phyloP scores from a whole-genome alignment of 371 early-diverging fungal species.

The Mucor circinelloides region DNA sequence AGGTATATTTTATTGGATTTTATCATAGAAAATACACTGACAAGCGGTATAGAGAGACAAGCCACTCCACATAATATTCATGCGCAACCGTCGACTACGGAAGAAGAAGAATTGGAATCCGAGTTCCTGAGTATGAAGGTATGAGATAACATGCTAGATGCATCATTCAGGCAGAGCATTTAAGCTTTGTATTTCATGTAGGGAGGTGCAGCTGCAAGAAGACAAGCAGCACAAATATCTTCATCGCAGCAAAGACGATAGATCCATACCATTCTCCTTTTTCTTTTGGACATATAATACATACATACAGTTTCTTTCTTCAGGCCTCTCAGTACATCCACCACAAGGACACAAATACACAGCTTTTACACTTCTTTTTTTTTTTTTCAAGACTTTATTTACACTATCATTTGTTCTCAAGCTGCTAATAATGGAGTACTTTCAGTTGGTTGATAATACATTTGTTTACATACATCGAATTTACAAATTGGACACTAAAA shows the following conservation, averaged over 20 bases:
- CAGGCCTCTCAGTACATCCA: too few species aligned
- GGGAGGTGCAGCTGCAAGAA: slow-evolving; percentile 20
- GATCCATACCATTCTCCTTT: not conserved
- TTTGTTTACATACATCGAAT: slow-evolving; percentile 10
- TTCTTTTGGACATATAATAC: not conserved
- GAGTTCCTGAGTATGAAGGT: slow-evolving; percentile 31
- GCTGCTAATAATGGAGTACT: slow-evolving; percentile 9
- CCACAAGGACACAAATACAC: not conserved
- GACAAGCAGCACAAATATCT: slow-evolving; percentile 6
- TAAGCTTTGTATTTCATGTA: not conserved
- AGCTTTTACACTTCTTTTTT: not conserved
- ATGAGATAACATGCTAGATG: not conserved
- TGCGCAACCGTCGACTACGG: slow-evolving; percentile 15
- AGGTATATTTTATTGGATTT: slow-evolving; percentile 2
- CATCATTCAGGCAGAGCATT: not conserved
- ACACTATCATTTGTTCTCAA: not conserved
- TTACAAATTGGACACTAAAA: slow-evolving; percentile 18
- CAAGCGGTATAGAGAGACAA: slow-evolving; percentile 14
- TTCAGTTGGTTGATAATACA: slow-evolving; percentile 5
- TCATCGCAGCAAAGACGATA: slow-evolving; percentile 15
- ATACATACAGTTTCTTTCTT: too few species aligned
- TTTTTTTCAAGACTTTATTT: not conserved
- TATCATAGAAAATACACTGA: not conserved
- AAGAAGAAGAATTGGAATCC: slow-evolving; percentile 31
- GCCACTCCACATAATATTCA: slow-evolving; percentile 26